Evolutionary conservation across 1,284 basidiomycete species (phyloP).

Genomic region (Hymenochaete sp.): DNA sequence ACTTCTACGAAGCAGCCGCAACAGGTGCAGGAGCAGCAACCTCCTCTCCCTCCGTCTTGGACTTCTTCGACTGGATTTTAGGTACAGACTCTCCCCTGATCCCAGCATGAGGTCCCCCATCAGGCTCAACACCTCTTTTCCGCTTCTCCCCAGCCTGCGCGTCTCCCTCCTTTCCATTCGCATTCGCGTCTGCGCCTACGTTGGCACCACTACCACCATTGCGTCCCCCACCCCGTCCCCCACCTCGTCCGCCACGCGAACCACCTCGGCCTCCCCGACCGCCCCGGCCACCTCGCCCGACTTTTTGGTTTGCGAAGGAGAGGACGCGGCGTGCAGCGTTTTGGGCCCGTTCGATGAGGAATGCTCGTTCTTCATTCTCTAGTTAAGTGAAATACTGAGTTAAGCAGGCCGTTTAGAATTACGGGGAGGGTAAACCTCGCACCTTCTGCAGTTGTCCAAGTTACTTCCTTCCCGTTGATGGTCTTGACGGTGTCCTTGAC

Average conservation of each 20-base stretch:
- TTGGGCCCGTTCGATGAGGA: slow-evolving; percentile 65
- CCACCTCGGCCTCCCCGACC: slow-evolving; percentile 30
- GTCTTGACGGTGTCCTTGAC: slow-evolving; percentile 55
- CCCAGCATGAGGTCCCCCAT: slow-evolving; percentile 60
- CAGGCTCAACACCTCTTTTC: slow-evolving; percentile 65
- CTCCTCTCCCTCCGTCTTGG: slow-evolving; percentile 38
- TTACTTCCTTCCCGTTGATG: slow-evolving; percentile 53
- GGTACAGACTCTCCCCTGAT: slow-evolving; percentile 55
- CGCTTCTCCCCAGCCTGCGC: slow-evolving; percentile 54
- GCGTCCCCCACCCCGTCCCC: slow-evolving; percentile 28
- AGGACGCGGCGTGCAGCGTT: slow-evolving; percentile 45
- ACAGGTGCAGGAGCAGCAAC: background rate
- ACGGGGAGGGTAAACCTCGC: slow-evolving; percentile 20
- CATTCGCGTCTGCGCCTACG: slow-evolving; percentile 1
- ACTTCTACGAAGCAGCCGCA: slow-evolving; percentile 2
- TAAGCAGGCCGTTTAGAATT: slow-evolving; percentile 5
- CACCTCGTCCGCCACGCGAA: slow-evolving; percentile 29
- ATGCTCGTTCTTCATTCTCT: slow-evolving; percentile 58
- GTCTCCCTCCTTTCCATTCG: slow-evolving; percentile 25
- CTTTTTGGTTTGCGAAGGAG: slow-evolving; percentile 24
- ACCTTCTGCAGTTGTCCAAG: slow-evolving; percentile 56
- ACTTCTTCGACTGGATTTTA: slow-evolving; percentile 50
- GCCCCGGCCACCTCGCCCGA: slow-evolving; percentile 37
- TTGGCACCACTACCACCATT: slow-evolving; percentile 26
- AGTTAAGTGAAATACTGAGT: slow-evolving; percentile 4